These are phyloP conservation scores for Picocystis sp. DNA, from an alignment of 163 green algal species.

Conservation along the genomic window DNA sequence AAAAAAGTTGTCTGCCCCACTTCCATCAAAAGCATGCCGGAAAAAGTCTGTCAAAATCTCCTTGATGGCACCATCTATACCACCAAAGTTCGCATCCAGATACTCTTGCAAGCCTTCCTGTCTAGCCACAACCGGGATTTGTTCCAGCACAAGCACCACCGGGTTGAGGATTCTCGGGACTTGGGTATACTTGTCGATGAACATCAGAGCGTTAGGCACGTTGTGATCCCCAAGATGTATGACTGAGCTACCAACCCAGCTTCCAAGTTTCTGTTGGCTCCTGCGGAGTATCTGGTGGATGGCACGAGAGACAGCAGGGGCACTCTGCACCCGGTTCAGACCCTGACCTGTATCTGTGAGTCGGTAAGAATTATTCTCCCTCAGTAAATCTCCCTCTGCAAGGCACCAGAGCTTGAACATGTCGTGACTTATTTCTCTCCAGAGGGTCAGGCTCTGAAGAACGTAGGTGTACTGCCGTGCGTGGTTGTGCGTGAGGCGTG, in stretches of 20 bases:
- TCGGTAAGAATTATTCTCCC: constrained; percentile 51
- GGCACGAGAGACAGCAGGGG: constrained; percentile 30
- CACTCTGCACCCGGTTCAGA: constrained; percentile 34
- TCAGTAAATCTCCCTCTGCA: constrained; percentile 71
- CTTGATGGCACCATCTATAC: constrained; percentile 46
- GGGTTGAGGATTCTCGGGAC: constrained; percentile 67
- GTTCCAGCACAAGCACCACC: constrained; percentile 63
- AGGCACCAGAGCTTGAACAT: constrained; percentile 79
- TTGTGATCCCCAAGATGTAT: constrained; percentile 92
- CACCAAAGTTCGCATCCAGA: constrained; percentile 31
- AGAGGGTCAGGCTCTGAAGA: constrained; percentile 64
- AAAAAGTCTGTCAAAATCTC: constrained; percentile 77
- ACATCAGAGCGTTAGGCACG: constrained; percentile 83
- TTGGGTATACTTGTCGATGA: constrained; percentile 97
- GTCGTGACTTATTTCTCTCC: constrained; percentile 53
- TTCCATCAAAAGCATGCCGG: constrained; percentile 81
- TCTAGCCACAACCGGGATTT: constrained; percentile 34
- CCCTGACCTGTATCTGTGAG: constrained; percentile 86
- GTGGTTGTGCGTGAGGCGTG: constrained; percentile 83
- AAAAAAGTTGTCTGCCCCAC: constrained; percentile 79
- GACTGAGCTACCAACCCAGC: constrained; percentile 78
- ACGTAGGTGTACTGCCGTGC: constrained; percentile 74
- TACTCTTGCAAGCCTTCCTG: constrained; percentile 29
- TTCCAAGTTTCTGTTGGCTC: constrained; percentile 61
- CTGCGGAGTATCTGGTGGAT: constrained; percentile 56